phyloP scores from a whole-genome alignment of 257 asterid genomes.

The Leonotis leonurus region DNA sequence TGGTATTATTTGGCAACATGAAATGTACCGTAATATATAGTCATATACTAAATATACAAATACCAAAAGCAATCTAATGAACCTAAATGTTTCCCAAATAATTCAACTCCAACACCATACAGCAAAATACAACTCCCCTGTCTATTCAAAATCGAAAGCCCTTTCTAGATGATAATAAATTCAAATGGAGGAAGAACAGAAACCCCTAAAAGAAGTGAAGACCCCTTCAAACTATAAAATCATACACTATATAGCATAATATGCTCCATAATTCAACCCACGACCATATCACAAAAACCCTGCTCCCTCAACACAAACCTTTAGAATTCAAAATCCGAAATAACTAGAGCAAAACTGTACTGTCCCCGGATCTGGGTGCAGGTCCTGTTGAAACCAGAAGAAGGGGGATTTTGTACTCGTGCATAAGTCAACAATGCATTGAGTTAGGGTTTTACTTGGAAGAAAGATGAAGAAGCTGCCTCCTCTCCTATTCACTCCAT shows the following conservation, averaged over 20 bases:
- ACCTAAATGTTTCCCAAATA: background rate
- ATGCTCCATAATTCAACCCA: constrained; percentile 14
- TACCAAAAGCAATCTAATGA: constrained; percentile 4
- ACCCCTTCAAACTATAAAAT: constrained; percentile 11
- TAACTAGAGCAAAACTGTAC: background rate
- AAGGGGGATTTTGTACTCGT: constrained; percentile 1
- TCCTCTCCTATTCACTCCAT: background rate
- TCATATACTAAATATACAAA: constrained; percentile 1
- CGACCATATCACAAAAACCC: background rate
- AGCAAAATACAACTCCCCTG: background rate
- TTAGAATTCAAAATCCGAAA: constrained; percentile 15
- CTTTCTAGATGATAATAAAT: background rate
- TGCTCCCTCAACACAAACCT: background rate
- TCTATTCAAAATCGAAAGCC: background rate
- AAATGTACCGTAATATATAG: no score
- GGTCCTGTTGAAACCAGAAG: constrained; percentile 12
- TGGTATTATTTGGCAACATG: background rate
- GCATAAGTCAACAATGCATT: constrained; percentile 25
- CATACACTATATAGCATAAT: background rate
- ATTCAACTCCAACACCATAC: constrained; percentile 14
- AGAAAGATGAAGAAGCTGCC: constrained; percentile 15
- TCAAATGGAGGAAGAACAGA: background rate
- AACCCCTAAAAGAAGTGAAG: background rate
- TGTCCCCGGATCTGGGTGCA: constrained; percentile 34
- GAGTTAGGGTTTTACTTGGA: constrained; percentile 36